Evolutionary conservation across 2,329 filamentous ascomycete species (phyloP).

Genomic region (Fusarium nurragi): DNA sequence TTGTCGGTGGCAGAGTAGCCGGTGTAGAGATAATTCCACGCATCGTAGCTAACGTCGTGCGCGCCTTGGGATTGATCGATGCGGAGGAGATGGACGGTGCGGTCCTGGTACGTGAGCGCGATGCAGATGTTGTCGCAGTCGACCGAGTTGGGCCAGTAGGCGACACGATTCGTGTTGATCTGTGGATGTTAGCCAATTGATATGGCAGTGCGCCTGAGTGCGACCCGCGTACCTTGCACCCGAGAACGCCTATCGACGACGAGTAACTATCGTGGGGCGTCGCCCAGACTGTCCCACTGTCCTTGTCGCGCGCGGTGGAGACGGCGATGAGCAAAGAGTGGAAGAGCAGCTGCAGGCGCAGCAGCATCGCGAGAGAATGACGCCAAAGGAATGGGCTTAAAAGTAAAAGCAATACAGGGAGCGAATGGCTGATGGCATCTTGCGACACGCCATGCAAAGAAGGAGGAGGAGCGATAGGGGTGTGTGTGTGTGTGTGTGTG

Average conservation of each 20-base stretch:
- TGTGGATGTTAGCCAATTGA: not conserved
- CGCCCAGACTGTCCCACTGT: conserved; percentile 44
- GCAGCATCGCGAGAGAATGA: conserved; percentile 22
- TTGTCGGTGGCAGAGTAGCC: conserved; percentile 57
- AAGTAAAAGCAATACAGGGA: conserved; percentile 21
- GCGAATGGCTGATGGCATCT: conserved; percentile 33
- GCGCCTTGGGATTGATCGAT: conserved; percentile 67
- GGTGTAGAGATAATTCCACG: conserved; percentile 68
- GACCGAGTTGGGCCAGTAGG: conserved; percentile 67
- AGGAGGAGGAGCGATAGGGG: conserved; percentile 20
- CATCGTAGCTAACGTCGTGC: conserved; percentile 68
- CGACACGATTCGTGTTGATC: conserved; percentile 67
- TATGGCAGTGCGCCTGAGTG: fast-evolving
- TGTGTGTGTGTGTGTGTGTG: not conserved
- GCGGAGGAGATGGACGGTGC: conserved; percentile 66
- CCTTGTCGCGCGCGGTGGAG: conserved; percentile 4
- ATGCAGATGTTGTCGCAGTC: conserved; percentile 67
- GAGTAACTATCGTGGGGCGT: conserved; percentile 68
- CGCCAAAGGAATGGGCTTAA: not conserved
- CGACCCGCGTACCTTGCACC: conserved; percentile 57
- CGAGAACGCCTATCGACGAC: conserved; percentile 67
- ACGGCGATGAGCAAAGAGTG: conserved; percentile 18
- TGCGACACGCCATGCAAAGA: conserved; percentile 30
- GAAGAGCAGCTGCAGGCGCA: conserved; percentile 9
- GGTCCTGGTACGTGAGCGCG: conserved; percentile 58